phyloP scores from a whole-genome alignment of 2,329 filamentous ascomycete species.

The Scorias spongiosa region DNA sequence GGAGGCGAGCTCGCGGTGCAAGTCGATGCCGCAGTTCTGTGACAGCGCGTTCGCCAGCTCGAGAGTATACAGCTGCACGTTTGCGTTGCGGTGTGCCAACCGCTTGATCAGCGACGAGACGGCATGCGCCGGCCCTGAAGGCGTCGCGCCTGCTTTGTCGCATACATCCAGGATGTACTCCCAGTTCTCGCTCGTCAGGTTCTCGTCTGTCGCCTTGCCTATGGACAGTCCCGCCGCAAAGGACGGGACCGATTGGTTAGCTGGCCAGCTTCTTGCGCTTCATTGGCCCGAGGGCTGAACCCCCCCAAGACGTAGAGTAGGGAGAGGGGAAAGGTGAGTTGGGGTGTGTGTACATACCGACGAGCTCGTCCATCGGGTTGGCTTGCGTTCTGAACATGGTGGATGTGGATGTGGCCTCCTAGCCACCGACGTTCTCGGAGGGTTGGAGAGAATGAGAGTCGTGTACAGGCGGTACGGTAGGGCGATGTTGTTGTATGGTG shows the following conservation, averaged over 20 bases:
- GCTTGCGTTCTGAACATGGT: conserved; percentile 31
- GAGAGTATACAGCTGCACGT: conserved; percentile 88
- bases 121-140: conserved; percentile 30
- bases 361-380: conserved; percentile 52
- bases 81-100: conserved; percentile 83
- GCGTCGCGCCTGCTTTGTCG: conserved; percentile 21
- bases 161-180: conserved; percentile 45
- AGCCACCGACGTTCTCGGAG: too few relatives aligned
- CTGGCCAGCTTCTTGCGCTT: background rate
- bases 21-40: conserved; percentile 74
- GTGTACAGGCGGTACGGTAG: too few relatives aligned
- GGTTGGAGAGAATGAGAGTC: too few relatives aligned
- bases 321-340: background rate
- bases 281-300: too few relatives aligned
- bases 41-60: conserved; percentile 85
- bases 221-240: conserved; percentile 4
- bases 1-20: conserved; percentile 81
- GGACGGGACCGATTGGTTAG: background rate
- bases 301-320: background rate
- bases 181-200: conserved; percentile 74
- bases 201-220: conserved; percentile 91
- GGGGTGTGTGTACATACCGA: conserved; percentile 32
- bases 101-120: conserved; percentile 84
- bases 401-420: conserved; percentile 7
- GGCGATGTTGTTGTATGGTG: too few relatives aligned